Evolutionary conservation across 805 yeast genomes (phyloP).

Genomic region (Blastobotrys robertii): DNA sequence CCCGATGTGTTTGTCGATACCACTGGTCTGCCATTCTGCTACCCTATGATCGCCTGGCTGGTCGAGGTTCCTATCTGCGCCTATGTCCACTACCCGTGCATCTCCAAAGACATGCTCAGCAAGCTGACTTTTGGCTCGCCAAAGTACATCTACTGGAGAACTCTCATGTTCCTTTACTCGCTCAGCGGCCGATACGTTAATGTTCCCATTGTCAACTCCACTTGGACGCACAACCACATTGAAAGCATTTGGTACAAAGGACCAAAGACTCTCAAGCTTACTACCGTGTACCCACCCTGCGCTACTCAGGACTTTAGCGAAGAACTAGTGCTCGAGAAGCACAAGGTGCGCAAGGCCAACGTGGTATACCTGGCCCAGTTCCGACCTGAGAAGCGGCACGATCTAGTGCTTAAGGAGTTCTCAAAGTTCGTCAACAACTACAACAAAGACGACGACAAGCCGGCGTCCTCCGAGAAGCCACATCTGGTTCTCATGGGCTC

Average conservation of each 20-base stretch:
- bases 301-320: slow-evolving; percentile 48
- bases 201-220: slow-evolving; percentile 66
- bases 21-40: slow-evolving; percentile 85
- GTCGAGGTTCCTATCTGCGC: slow-evolving; percentile 69
- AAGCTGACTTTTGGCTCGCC: slow-evolving; percentile 17
- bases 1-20: slow-evolving; percentile 96
- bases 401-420: slow-evolving; percentile 55
- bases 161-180: slow-evolving; percentile 53
- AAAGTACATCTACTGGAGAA: slow-evolving; percentile 62
- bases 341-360: slow-evolving; percentile 15
- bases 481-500: slow-evolving; percentile 74
- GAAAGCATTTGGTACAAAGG: slow-evolving; percentile 43
- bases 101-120: slow-evolving; percentile 77
- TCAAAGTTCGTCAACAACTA: slow-evolving; percentile 36
- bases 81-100: slow-evolving; percentile 91
- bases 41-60: slow-evolving; percentile 49
- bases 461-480: slow-evolving; percentile 29
- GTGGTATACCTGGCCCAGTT: slow-evolving; percentile 78
- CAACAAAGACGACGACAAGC: slow-evolving; percentile 8
- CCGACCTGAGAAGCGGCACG: slow-evolving; percentile 90
- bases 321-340: slow-evolving; percentile 16
- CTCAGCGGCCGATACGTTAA: slow-evolving; percentile 53
- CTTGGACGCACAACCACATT: slow-evolving; percentile 87
- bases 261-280: slow-evolving; percentile 13
- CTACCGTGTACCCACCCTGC: slow-evolving; percentile 80